Base-by-base conservation (phyloP, 768 basidiomycete species). In the Suillus cothurnatus region DNA sequence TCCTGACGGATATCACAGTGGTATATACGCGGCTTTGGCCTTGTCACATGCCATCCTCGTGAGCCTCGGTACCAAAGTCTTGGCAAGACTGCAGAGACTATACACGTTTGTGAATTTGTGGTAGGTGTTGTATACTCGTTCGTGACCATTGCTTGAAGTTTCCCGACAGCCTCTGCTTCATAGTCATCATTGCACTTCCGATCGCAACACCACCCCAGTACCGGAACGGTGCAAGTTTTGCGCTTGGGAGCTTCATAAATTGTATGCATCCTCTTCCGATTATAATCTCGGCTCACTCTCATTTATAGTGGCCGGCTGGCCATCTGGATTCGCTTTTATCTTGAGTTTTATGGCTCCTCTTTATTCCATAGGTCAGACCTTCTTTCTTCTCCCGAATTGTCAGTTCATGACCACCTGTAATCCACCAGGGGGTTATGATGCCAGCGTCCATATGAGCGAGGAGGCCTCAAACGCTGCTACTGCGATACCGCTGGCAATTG, bases 361-460 rank as follows among this genome's bases (percentile, higher is more conserved):
- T 31, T 53, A 53, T 53, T 53, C 52, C 19, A 28, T 53, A 31
- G 52, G 52, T 53, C 6, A 34, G 70, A 60, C 17, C 21, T 19
- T 53, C 8, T 49, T 26, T 49, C 23, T 53, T 53, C 19, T 59
- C 2, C 12, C 38, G 6, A 9, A 53, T n/a, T 17, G 43, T 23
- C 28, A 23, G 47, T 32, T 45, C 64, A 71, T 19, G 52, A 53
- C 79, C 81, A 72, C 9, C 8, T 53, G 31, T 31, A 31, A 38
- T 17, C 15, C 11, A 9, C 15, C n/a, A 53, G 52, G 52, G 15
- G 52, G 52, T 31, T 53, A 53, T 53, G 52, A 53, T 53, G 52
- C 52, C 9, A 53, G 52, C 19, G 9, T 53, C 5, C 52, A 53
- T 19, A 53, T 53, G 52, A 53, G 52, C 12, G 52, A 53, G 31